Conservation (phyloP, 2,329 filamentous ascomycete species). For the Alternaria solani region DNA sequence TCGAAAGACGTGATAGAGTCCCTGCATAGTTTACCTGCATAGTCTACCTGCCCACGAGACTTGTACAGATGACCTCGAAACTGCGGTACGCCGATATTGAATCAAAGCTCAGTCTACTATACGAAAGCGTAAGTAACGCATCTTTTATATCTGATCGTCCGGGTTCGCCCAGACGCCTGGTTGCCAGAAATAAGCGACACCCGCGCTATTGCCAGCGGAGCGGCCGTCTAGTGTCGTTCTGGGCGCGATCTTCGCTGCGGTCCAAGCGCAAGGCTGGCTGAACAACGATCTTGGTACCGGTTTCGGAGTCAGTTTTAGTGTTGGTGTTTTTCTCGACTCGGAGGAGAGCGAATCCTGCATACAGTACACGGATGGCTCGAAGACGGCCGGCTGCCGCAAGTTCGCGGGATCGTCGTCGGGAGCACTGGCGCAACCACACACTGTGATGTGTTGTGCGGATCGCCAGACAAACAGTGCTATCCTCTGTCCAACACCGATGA, state of each 20-base stretch:
- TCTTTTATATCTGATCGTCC: background rate
- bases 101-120: background rate
- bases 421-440: background rate
- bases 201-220: slow-evolving; percentile 2
- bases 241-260: background rate
- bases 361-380: background rate
- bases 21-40: background rate
- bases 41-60: background rate
- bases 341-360: background rate
- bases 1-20: background rate
- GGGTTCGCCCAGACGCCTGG: background rate
- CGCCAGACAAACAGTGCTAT: background rate
- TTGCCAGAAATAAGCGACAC: background rate
- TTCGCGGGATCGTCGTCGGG: background rate
- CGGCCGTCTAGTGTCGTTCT: background rate
- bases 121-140: background rate
- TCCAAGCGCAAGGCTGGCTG: slow-evolving; percentile 8
- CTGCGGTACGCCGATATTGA: background rate
- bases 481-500: background rate
- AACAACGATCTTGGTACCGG: slow-evolving; percentile 2
- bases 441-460: background rate
- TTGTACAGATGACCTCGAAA: background rate
- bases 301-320: background rate
- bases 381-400: background rate
- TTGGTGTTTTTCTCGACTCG: background rate